phyloP scores from a whole-genome alignment of 2,329 filamentous ascomycete genomes.

The Talaromyces marneffei region DNA sequence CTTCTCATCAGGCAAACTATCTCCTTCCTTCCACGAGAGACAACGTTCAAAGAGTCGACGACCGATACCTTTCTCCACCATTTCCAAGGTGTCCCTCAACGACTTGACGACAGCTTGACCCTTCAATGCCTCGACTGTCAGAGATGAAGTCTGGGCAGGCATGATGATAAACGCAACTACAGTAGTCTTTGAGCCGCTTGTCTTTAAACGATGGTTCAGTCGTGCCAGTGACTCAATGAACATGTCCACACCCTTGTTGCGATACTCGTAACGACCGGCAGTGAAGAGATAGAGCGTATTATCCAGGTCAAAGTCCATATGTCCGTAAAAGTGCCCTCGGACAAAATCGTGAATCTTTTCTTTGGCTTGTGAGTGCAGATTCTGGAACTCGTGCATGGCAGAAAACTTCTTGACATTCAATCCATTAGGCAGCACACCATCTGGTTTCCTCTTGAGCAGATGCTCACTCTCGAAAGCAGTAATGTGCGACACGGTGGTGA shows the following conservation, averaged over 20 bases:
- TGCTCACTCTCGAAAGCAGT: slow-evolving; percentile 98
- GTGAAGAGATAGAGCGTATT: slow-evolving; percentile 99
- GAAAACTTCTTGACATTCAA: slow-evolving; percentile 98
- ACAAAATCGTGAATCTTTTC: slow-evolving; percentile 98
- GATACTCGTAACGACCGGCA: slow-evolving; percentile 91
- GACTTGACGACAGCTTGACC: slow-evolving; percentile 98
- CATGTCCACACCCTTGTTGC: slow-evolving; percentile 99
- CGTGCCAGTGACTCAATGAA: slow-evolving; percentile 95
- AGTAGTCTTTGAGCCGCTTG: slow-evolving; percentile 77
- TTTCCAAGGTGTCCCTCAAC: slow-evolving; percentile 81
- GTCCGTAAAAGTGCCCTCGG: slow-evolving; percentile 94
- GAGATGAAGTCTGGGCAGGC: slow-evolving; percentile 90
- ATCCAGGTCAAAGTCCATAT: slow-evolving; percentile 93
- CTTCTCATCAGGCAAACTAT: slow-evolving; percentile 91
- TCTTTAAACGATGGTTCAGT: slow-evolving; percentile 88
- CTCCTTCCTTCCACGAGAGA: slow-evolving; percentile 90
- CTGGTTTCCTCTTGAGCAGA: slow-evolving; percentile 91
- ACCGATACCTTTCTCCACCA: slow-evolving; percentile 88
- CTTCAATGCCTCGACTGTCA: slow-evolving; percentile 92
- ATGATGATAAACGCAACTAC: slow-evolving; percentile 98
- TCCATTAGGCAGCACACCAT: slow-evolving; percentile 92
- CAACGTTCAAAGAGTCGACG: slow-evolving; percentile 92
- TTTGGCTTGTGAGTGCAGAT: slow-evolving; percentile 91
- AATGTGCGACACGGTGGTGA: slow-evolving; percentile 97
- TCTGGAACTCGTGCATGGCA: slow-evolving; percentile 98